A percentile compares a stretch with the other conserved stretches of the same genome.
Evolutionary conservation across 371 early-diverging fungal species (phyloP).

Genomic region (Mortierella sp.): DNA sequence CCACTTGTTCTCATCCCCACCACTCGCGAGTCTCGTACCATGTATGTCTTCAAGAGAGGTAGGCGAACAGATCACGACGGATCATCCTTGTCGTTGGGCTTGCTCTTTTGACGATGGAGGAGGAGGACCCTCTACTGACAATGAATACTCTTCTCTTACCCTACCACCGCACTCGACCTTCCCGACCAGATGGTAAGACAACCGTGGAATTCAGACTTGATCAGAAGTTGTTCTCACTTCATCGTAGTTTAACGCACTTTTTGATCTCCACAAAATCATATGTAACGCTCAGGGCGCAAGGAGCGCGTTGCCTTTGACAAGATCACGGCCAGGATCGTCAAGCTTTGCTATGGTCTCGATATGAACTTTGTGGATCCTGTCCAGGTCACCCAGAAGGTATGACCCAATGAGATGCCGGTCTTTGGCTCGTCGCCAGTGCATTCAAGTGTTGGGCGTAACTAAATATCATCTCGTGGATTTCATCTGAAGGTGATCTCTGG

Average conservation of each 20-base stretch:
- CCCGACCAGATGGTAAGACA: slow-evolving; percentile 9
- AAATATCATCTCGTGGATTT: neutral
- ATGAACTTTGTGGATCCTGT: slow-evolving; percentile 92
- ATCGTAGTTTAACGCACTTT: neutral
- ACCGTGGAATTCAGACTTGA: neutral
- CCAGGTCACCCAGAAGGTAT: slow-evolving; percentile 91
- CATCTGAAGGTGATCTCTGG: slow-evolving; percentile 84
- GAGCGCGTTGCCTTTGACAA: slow-evolving; percentile 97
- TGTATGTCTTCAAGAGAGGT: slow-evolving; percentile 86
- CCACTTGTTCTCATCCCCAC: neutral
- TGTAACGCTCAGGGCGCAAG: slow-evolving; percentile 71
- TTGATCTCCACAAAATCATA: neutral
- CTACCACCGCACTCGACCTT: too few species aligned
- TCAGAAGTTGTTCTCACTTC: neutral
- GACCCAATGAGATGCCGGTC: neutral
- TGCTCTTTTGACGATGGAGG: too few species aligned
- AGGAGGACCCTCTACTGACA: too few species aligned
- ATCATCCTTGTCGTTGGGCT: neutral
- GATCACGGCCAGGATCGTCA: slow-evolving; percentile 91
- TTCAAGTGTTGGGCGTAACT: neutral
- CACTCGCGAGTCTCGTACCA: slow-evolving; percentile 28
- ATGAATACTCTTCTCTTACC: too few species aligned
- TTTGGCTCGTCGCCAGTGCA: too few species aligned
- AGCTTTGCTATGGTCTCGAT: slow-evolving; percentile 95
- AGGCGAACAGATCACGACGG: slow-evolving; percentile 9